These are phyloP conservation scores for Colletotrichum navitas DNA, from an alignment of 2,329 filamentous ascomycete genomes.

Conservation along the genomic window DNA sequence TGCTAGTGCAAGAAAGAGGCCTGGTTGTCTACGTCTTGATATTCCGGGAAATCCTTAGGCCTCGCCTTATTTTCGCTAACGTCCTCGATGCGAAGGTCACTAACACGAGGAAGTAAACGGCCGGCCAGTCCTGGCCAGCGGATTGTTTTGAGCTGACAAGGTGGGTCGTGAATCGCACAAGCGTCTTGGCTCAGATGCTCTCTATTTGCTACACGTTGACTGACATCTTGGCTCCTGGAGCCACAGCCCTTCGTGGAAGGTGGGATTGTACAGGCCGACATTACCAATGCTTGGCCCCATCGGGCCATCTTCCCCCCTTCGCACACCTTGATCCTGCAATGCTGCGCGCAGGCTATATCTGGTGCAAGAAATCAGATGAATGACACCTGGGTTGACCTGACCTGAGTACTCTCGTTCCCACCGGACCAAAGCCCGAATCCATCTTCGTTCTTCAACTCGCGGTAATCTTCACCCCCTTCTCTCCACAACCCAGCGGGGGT, in stretches of 20 bases:
- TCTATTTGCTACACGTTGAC: not conserved
- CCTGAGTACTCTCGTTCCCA: not conserved
- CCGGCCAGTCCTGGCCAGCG: not conserved
- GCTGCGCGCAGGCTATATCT: not conserved
- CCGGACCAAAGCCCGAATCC: not conserved
- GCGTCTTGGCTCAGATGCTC: not conserved
- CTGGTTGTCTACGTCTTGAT: not conserved
- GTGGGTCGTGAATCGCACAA: not conserved
- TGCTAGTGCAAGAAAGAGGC: not conserved
- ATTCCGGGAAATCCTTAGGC: not conserved
- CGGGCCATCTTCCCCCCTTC: not conserved
- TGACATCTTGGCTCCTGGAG: not conserved
- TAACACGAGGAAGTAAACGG: not conserved
- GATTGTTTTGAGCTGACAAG: not conserved
- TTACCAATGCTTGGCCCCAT: not conserved
- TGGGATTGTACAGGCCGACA: not conserved
- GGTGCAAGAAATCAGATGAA: not conserved
- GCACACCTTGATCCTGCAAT: not conserved
- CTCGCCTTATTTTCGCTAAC: not conserved
- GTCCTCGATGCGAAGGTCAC: not conserved
- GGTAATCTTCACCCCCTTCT: not conserved
- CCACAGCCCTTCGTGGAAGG: not conserved
- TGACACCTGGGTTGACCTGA: not conserved
- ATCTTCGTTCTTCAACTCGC: constrained; percentile 13
- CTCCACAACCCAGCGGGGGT: constrained; percentile 23